Conservation (phyloP, 1,139 yeast species). For the Yamadazyma pseudoaaseri region DNA sequence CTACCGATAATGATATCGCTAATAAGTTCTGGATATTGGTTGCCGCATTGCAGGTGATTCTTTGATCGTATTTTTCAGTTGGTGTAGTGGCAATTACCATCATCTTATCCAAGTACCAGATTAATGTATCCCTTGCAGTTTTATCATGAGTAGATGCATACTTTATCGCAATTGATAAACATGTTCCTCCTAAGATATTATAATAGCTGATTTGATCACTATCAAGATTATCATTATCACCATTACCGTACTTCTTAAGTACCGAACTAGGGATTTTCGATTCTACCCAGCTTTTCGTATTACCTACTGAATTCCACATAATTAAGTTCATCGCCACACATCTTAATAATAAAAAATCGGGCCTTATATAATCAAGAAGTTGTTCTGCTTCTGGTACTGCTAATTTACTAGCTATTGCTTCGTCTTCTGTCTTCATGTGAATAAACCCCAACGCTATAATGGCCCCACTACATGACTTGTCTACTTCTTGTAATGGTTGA, state of each 20-base stretch:
- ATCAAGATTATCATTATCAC: constrained; percentile 31
- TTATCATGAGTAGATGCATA: constrained; percentile 69
- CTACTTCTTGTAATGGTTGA: constrained; percentile 63
- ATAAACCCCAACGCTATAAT: constrained; percentile 73
- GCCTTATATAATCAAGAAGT: constrained; percentile 70
- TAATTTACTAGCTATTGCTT: constrained; percentile 61
- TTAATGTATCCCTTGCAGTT: constrained; percentile 56
- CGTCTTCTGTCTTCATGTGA: constrained; percentile 66
- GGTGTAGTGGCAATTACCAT: constrained; percentile 51
- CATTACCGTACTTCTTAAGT: constrained; percentile 25
- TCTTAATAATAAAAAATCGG: constrained; percentile 72
- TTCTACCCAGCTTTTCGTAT: constrained; percentile 59
- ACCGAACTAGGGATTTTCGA: constrained; percentile 51
- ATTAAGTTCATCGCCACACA: constrained; percentile 68
- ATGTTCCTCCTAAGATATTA: constrained; percentile 72
- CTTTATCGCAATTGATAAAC: constrained; percentile 72
- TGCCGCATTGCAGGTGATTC: constrained; percentile 56
- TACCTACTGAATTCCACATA: constrained; percentile 70
- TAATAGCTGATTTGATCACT: constrained; percentile 66
- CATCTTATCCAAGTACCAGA: constrained; percentile 61
- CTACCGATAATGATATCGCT: constrained; percentile 62
- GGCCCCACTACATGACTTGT: constrained; percentile 81
- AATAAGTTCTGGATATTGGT: constrained; percentile 58
- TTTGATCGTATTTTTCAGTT: constrained; percentile 56
- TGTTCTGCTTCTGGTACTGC: constrained; percentile 62